Evolutionary conservation across 495 filamentous ascomycete genomes (phyloP), one percentile per base, ranked within the genome.

Genomic region (Talaromyces ruber): DNA sequence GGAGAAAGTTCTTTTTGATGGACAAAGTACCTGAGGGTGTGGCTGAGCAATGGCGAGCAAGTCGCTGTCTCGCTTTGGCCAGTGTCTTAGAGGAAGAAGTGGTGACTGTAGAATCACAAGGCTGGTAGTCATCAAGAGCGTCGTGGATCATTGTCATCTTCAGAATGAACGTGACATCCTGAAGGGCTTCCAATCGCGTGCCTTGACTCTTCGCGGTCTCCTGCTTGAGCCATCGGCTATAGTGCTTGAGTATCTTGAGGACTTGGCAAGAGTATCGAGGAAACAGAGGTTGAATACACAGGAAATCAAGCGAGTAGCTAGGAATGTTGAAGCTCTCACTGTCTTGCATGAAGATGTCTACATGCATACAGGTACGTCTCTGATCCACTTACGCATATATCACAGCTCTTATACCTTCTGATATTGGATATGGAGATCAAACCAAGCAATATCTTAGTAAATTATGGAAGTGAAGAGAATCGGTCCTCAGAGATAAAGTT

Each of bases 231-330:
- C 75, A 24, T 69, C 73, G 39, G 69, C 74, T 30, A 69, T 78
- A 55, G 66, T 78, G 54, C 68, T 77, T 28, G 61, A 65, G 60
- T 62, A 75, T 54, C 68, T 77, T 11, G 75, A 81, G 64, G 68
- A 79, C 68, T 50, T 71, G 21, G 60, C 69, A 26, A 63, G 65
- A 22, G 72, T 70, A 59, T 77, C 71, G 16, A 71, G 70, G 59
- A 66, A 61, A 28, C 70, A 76, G 65, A 64, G 66, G 34, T 66
- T 80, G 29, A 51, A 61, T 7, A 57, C 34, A 2, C 12, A 25
- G 28, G 50, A 53, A n/a, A 28, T 53, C 8, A 53, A 53, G 25
- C 11, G 3, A 25, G 50, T 53, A 6, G 22, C 50, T n/a, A 47
- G n/a, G 6, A 47, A 18, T 18, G 4, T 47, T 9, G 43, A 47